Conservation (phyloP, 2,329 filamentous ascomycete genomes). For the Aureobasidium musti region DNA sequence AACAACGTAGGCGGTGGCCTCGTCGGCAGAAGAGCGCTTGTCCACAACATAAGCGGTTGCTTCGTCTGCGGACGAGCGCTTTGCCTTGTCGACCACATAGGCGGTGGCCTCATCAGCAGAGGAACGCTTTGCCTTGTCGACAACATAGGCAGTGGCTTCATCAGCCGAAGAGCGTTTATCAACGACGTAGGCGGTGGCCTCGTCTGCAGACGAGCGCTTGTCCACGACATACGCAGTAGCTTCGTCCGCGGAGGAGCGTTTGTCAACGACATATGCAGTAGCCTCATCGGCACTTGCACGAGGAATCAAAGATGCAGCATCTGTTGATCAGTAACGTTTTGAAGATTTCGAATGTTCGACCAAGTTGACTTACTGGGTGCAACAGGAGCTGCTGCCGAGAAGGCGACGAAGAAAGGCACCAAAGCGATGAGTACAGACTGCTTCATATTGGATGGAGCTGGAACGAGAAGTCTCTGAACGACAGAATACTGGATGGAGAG, state of each 20-base stretch:
- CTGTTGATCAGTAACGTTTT: neutral
- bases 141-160: neutral
- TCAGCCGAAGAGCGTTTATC: neutral
- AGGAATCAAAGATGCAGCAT: neutral
- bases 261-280: neutral
- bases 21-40: neutral
- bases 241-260: neutral
- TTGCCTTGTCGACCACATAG: neutral
- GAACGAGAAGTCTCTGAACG: neutral
- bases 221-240: neutral
- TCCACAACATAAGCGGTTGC: no score
- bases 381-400: neutral
- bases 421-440: neutral
- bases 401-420: neutral
- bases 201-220: neutral
- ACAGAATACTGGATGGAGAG: neutral
- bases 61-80: no score
- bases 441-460: neutral
- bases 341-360: neutral
- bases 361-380: neutral
- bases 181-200: neutral
- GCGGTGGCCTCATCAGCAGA: neutral
- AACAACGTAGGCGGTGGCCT: neutral
- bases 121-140: neutral
- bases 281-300: neutral